A percentile compares a stretch with the other conserved stretches of the same genome.
phyloP scores from a whole-genome alignment of 495 filamentous ascomycete species.

The Penicillium malachiteum region DNA sequence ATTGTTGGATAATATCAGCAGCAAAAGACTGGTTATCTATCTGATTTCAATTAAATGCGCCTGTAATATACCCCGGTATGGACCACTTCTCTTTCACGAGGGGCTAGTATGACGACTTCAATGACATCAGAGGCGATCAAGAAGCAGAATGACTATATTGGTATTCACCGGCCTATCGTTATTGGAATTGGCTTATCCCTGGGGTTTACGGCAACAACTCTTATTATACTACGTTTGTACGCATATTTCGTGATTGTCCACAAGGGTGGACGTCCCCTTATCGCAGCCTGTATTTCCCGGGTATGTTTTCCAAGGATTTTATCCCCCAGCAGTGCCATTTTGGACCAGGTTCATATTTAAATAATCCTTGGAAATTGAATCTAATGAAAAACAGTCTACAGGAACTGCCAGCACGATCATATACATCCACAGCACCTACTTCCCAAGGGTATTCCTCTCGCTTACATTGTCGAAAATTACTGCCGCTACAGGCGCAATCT shows the following conservation, averaged over 20 bases:
- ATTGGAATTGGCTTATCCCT: neutral
- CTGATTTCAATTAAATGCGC: too few relatives aligned
- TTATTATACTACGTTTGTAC: neutral
- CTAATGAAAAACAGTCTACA: too few relatives aligned
- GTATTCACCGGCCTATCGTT: too few relatives aligned
- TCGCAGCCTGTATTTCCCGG: neutral
- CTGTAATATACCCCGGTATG: too few relatives aligned
- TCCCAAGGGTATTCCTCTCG: neutral
- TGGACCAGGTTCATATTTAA: neutral
- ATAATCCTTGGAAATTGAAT: too few relatives aligned
- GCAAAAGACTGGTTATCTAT: too few relatives aligned
- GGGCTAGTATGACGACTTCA: too few relatives aligned
- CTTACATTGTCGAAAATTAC: neutral
- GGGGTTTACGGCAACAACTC: neutral
- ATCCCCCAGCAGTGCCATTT: neutral
- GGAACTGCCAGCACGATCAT: too few relatives aligned
- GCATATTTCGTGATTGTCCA: neutral
- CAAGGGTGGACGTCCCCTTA: neutral
- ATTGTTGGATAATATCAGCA: too few relatives aligned
- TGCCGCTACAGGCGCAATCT: neutral
- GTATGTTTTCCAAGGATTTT: neutral
- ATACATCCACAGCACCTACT: neutral
- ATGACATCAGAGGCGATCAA: too few relatives aligned
- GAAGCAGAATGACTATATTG: too few relatives aligned
- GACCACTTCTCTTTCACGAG: too few relatives aligned